phyloP scores from a whole-genome alignment of 2,329 filamentous ascomycete genomes.

The Apiospora hydei region DNA sequence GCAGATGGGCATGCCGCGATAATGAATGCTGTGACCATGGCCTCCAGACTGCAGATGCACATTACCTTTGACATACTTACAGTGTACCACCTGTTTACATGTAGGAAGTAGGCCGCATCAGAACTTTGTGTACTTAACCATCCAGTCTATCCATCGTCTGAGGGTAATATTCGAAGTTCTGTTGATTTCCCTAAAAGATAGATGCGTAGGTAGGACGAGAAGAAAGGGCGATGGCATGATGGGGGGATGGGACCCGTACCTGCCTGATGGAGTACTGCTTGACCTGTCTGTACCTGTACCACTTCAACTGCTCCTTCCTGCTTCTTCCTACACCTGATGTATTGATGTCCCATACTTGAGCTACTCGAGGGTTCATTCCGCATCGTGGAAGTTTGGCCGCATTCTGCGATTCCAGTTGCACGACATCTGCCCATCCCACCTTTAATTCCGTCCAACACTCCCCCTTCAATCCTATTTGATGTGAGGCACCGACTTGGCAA shows the following conservation, averaged over 20 bases:
- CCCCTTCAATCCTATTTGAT: slow-evolving; percentile 25
- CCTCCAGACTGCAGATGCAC: neutral
- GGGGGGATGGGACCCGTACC: neutral
- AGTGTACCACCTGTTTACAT: neutral
- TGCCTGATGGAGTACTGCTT: neutral
- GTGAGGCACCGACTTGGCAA: slow-evolving; percentile 37
- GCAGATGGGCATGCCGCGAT: too few relatives aligned
- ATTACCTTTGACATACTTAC: neutral
- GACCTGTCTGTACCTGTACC: neutral
- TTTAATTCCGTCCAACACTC: neutral
- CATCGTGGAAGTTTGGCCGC: neutral
- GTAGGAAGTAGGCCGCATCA: neutral
- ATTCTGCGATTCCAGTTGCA: neutral
- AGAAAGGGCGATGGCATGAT: neutral
- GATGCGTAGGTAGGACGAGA: neutral
- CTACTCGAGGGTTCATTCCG: neutral
- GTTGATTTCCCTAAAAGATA: neutral
- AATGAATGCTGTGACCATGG: too few relatives aligned
- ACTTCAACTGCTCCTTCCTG: neutral
- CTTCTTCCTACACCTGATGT: neutral
- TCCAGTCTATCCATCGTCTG: neutral
- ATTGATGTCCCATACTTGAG: neutral
- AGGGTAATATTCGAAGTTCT: neutral
- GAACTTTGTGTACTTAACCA: neutral
- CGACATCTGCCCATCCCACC: neutral